Conservation (phyloP, 345 rosid species). For the Corchorus capsularis region DNA sequence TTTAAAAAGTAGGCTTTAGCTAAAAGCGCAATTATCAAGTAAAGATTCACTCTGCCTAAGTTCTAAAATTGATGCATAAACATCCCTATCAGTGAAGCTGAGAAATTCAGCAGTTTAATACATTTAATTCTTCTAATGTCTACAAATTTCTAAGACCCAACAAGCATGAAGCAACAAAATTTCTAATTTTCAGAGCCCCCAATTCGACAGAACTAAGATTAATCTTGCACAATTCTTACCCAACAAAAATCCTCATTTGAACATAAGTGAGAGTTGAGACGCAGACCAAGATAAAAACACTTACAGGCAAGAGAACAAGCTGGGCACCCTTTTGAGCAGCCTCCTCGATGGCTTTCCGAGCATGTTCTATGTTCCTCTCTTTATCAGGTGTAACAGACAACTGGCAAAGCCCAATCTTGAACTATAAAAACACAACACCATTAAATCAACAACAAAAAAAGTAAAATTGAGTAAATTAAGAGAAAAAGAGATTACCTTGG, state of each 20-base stretch:
- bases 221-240: not conserved
- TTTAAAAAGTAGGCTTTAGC: not conserved
- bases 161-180: not conserved
- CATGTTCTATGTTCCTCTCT: constrained; percentile 73
- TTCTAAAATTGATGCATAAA: not conserved
- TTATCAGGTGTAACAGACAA: constrained; percentile 72
- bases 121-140: not conserved
- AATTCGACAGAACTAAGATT: not conserved
- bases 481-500: constrained; percentile 46
- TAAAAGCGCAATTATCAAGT: not conserved
- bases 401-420: constrained; percentile 86
- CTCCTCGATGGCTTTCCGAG: constrained; percentile 63
- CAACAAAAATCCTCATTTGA: not conserved
- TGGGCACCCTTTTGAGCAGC: constrained; percentile 75
- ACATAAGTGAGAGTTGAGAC: not conserved
- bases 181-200: not conserved
- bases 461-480: not conserved
- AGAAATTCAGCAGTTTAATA: not conserved
- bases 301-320: constrained; percentile 84
- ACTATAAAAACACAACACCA: constrained; percentile 40
- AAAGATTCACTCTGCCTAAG: not conserved
- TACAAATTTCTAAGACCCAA: not conserved
- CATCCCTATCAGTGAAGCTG: not conserved
- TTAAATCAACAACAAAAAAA: not conserved
- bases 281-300: constrained; percentile 32